These are phyloP conservation scores for Ananas comosus DNA, from an alignment of 176 grass and related monocot species.

Conservation along the genomic window DNA sequence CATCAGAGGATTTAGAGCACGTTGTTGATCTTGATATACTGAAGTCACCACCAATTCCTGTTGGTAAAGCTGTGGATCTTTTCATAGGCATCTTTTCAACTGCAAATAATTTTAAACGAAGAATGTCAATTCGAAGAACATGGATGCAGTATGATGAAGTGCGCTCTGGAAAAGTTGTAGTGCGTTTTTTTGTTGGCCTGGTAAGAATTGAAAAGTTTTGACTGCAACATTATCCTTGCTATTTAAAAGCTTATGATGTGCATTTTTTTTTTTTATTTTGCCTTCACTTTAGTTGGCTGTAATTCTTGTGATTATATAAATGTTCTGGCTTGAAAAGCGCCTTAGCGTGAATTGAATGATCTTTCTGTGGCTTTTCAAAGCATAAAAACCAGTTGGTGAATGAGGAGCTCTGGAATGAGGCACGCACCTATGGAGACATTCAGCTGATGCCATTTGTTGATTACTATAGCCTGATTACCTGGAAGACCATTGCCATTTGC, in stretches of 20 bases:
- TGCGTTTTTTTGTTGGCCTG: conserved; percentile 98
- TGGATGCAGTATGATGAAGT: conserved; percentile 99
- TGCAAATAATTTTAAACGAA: conserved; percentile 95
- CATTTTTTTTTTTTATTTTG: background rate
- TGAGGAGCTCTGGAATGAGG: conserved; percentile 96
- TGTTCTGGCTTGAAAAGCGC: background rate
- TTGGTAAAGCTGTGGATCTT: conserved; percentile 57
- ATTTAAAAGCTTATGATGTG: background rate
- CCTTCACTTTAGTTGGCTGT: background rate
- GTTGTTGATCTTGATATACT: conserved; percentile 68
- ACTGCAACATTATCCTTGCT: background rate
- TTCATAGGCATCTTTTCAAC: conserved; percentile 92
- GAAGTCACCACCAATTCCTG: conserved; percentile 55
- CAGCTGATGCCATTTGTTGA: conserved; percentile 99
- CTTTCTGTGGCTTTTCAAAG: conserved; percentile 33
- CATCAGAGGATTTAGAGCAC: conserved; percentile 85
- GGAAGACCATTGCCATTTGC: conserved; percentile 97
- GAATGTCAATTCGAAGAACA: conserved; percentile 94
- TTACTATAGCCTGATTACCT: conserved; percentile 96
- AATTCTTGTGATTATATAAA: background rate
- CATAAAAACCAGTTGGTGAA: conserved; percentile 95
- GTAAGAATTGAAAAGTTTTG: conserved; percentile 36
- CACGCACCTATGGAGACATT: conserved; percentile 77
- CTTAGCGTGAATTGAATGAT: background rate
- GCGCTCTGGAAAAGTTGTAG: conserved; percentile 51